phyloP scores from a whole-genome alignment of 2,329 filamentous ascomycete species.

The Thyridium curvatum region DNA sequence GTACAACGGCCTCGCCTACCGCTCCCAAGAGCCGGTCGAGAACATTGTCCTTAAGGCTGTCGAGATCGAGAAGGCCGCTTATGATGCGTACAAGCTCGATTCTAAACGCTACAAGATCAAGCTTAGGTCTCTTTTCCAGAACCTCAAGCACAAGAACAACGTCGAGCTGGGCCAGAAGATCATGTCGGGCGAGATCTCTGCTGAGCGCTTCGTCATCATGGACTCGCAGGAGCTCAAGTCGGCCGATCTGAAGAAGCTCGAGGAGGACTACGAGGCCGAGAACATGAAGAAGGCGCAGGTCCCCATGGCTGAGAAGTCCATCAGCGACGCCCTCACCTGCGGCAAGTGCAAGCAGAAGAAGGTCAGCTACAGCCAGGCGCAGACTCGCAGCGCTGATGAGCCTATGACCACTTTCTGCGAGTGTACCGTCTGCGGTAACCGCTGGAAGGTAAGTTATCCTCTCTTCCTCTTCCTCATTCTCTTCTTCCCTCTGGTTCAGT shows the following conservation, averaged over 20 bases:
- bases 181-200: conserved; percentile 63
- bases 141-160: conserved; percentile 91
- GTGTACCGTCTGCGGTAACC: conserved; percentile 62
- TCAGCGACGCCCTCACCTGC: conserved; percentile 82
- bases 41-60: conserved; percentile 68
- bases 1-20: conserved; percentile 79
- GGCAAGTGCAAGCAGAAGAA: conserved; percentile 88
- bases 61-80: conserved; percentile 79
- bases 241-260: conserved; percentile 69
- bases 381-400: conserved; percentile 93
- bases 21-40: conserved; percentile 64
- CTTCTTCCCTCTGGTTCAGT: conserved; percentile 8
- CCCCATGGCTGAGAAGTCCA: conserved; percentile 82
- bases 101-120: conserved; percentile 75
- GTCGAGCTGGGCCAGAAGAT: conserved; percentile 69
- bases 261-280: conserved; percentile 73
- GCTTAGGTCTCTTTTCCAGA: conserved; percentile 87
- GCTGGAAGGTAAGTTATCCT: conserved; percentile 57
- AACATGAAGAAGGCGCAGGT: conserved; percentile 98
- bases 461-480: conserved; percentile 5
- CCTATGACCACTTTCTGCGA: conserved; percentile 77
- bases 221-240: conserved; percentile 86
- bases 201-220: conserved; percentile 78
- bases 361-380: conserved; percentile 93
- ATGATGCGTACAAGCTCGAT: conserved; percentile 62